These are phyloP conservation scores for Russula vinacea DNA, from an alignment of 768 basidiomycete genomes.

Conservation along the genomic window DNA sequence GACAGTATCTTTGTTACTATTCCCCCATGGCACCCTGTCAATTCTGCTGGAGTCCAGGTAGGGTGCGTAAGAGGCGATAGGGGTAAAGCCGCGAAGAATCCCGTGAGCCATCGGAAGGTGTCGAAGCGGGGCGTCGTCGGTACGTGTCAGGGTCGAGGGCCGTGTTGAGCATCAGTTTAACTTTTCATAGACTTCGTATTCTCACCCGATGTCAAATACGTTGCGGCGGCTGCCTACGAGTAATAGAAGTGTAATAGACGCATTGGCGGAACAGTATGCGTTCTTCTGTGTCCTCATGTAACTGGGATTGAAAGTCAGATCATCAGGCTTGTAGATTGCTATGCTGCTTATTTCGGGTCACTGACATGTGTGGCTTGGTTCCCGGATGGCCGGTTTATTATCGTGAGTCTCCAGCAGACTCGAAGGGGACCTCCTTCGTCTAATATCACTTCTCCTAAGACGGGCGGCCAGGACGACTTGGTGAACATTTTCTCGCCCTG, in stretches of 20 bases:
- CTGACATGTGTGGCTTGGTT: conserved; percentile 92
- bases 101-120: conserved; percentile 87
- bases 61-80: conserved; percentile 44
- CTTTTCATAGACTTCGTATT: conserved; percentile 73
- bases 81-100: conserved; percentile 75
- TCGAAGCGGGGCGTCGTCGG: conserved; percentile 70
- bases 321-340: conserved; percentile 84
- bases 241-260: too few species aligned
- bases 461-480: conserved; percentile 96
- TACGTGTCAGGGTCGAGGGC: conserved; percentile 36
- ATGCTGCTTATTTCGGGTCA: conserved; percentile 91
- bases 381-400: conserved; percentile 89
- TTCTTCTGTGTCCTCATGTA: background rate
- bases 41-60: conserved; percentile 41
- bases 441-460: conserved; percentile 45
- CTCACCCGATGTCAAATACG: conserved; percentile 87
- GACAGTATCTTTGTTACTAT: conserved; percentile 76
- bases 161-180: conserved; percentile 11
- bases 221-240: conserved; percentile 84
- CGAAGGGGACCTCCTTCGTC: background rate
- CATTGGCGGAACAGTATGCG: conserved; percentile 76
- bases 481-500: conserved; percentile 92
- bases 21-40: conserved; percentile 81
- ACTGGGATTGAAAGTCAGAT: conserved; percentile 1
- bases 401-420: conserved; percentile 46